phyloP scores from a whole-genome alignment of 202 grass and related monocot species.

The Panicum virgatum region DNA sequence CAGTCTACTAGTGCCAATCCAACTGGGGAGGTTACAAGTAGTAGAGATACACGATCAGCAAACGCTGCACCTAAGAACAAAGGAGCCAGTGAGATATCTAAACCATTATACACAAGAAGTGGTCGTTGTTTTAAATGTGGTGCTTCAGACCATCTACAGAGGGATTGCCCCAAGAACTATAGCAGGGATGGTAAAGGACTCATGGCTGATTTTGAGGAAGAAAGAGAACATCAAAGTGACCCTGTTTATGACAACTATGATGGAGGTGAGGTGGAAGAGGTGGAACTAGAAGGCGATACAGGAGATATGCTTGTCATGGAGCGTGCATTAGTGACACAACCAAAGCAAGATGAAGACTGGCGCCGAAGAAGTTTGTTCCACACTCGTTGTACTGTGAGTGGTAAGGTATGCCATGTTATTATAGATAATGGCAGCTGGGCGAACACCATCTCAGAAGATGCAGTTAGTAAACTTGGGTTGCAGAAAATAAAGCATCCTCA shows the following conservation, averaged over 20 bases:
- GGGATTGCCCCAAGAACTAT: neutral
- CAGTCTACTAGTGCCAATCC: too few species aligned
- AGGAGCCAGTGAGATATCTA: too few species aligned
- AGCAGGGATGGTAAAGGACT: neutral
- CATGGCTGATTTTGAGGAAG: neutral
- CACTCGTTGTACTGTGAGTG: neutral
- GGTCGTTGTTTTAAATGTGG: neutral
- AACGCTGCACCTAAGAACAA: too few species aligned
- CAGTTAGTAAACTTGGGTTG: neutral
- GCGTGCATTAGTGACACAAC: neutral
- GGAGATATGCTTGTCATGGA: neutral
- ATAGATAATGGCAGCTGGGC: constrained; percentile 4
- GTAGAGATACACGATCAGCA: too few species aligned
- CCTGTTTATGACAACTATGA: constrained; percentile 1
- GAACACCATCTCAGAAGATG: constrained; percentile 17
- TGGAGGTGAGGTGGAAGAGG: neutral
- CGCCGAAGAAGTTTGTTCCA: neutral
- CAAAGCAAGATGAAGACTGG: neutral
- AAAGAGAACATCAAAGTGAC: neutral
- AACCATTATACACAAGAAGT: too few species aligned
- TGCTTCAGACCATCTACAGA: neutral
- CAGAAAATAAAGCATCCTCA: neutral
- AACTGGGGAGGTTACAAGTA: too few species aligned
- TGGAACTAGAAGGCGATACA: neutral
- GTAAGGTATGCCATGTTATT: neutral